phyloP scores from a whole-genome alignment of 441 rosid species.

The Pelargonium fulgidum region DNA sequence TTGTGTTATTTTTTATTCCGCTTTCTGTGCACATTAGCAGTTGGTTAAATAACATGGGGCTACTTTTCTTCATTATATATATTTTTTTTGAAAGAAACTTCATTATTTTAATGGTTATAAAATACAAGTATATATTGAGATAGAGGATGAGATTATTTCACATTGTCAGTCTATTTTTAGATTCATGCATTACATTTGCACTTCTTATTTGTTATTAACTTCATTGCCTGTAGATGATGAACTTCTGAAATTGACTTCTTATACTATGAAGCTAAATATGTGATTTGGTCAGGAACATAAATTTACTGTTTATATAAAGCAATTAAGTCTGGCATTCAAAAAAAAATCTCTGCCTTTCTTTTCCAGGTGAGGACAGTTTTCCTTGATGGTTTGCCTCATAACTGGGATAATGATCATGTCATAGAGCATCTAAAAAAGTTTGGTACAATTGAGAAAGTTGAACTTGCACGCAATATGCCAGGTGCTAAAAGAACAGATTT shows the following conservation, averaged over 20 bases:
- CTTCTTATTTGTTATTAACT: too few relatives aligned
- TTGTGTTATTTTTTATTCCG: background rate
- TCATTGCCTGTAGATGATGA: background rate
- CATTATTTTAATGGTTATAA: too few relatives aligned
- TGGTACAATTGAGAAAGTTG: slow-evolving; percentile 6
- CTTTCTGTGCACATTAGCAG: too few relatives aligned
- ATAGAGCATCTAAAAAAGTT: background rate
- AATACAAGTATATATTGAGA: too few relatives aligned
- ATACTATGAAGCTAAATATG: background rate
- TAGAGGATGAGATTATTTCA: too few relatives aligned
- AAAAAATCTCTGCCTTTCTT: background rate
- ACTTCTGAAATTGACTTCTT: background rate
- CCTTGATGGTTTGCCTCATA: slow-evolving; percentile 9
- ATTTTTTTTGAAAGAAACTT: too few relatives aligned
- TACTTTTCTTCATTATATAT: too few relatives aligned
- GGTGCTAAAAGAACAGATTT: slow-evolving; percentile 9
- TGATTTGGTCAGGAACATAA: background rate
- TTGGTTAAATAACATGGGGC: too few relatives aligned
- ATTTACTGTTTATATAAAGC: background rate
- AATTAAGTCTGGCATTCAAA: background rate
- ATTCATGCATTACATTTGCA: too few relatives aligned
- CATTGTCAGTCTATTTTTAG: too few relatives aligned
- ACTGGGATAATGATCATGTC: slow-evolving; percentile 6
- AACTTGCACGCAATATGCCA: slow-evolving; percentile 8
- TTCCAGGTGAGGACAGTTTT: slow-evolving; percentile 4